Percentiles rank a stretch among this genome's conserved stretches.
phyloP scores from a whole-genome alignment of 2,329 filamentous ascomycete species.

The Penicillium sclerotiorum region DNA sequence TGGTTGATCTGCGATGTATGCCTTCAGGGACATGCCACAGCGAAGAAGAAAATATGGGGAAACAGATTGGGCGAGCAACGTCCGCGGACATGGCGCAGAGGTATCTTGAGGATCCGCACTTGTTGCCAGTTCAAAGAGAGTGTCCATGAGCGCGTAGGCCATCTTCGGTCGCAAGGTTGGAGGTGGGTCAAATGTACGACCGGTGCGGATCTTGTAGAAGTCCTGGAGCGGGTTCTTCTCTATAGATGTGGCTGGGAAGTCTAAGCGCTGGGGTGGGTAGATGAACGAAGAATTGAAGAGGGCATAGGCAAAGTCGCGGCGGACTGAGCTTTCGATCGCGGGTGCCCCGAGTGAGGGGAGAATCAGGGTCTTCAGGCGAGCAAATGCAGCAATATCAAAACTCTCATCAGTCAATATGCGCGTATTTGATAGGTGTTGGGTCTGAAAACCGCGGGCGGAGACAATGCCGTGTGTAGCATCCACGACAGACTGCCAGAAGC shows the following conservation, averaged over 20 bases:
- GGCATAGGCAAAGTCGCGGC: slow-evolving; percentile 70
- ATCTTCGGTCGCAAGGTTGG: slow-evolving; percentile 70
- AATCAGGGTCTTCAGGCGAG: slow-evolving; percentile 66
- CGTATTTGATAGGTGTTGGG: slow-evolving; percentile 41
- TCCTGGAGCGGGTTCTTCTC: slow-evolving; percentile 58
- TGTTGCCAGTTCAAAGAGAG: slow-evolving; percentile 71
- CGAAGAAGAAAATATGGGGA: slow-evolving; percentile 83
- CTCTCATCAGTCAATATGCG: slow-evolving; percentile 68
- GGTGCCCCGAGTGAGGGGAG: slow-evolving; percentile 71
- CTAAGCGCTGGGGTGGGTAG: slow-evolving; percentile 66
- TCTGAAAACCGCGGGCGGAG: slow-evolving; percentile 61
- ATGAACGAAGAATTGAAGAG: slow-evolving; percentile 84
- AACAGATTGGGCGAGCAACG: slow-evolving; percentile 71
- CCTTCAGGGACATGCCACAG: slow-evolving; percentile 75
- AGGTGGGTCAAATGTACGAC: slow-evolving; percentile 69
- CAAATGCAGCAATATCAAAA: slow-evolving; percentile 79
- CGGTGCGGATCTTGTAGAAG: slow-evolving; percentile 67
- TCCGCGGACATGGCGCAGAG: slow-evolving; percentile 42
- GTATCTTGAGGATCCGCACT: slow-evolving; percentile 48
- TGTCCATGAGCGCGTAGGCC: slow-evolving; percentile 77
- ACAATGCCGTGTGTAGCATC: slow-evolving; percentile 70
- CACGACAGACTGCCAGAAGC: slow-evolving; percentile 72
- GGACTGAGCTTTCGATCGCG: slow-evolving; percentile 66
- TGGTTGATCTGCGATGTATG: slow-evolving; percentile 89
- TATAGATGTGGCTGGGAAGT: slow-evolving; percentile 54